Conservation (phyloP, 2,329 filamentous ascomycete species). For the Blastomyces parvus region DNA sequence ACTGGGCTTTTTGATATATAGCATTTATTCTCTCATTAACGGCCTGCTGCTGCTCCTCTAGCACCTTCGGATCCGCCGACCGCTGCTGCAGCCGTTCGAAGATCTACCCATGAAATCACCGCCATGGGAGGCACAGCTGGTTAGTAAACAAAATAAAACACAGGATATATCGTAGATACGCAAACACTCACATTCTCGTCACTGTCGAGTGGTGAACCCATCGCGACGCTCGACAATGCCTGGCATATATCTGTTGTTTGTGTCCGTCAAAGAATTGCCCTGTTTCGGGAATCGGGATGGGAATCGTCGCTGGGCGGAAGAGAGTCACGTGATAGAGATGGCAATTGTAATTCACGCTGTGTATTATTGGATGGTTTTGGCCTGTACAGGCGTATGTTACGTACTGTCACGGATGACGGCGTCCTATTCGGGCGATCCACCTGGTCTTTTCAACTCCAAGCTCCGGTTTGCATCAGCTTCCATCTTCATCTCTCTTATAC, state of each 20-base stretch:
- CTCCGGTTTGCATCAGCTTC: not conserved
- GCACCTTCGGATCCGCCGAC: conserved; percentile 49
- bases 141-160: conserved; percentile 7
- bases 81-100: conserved; percentile 37
- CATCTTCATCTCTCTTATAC: not conserved
- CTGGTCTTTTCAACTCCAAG: not conserved
- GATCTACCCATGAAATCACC: conserved; percentile 21
- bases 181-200: conserved; percentile 35
- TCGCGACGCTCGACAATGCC: conserved; percentile 31
- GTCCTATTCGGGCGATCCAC: not conserved
- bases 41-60: conserved; percentile 51
- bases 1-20: conserved; percentile 54
- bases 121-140: not conserved
- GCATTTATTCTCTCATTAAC: conserved; percentile 49
- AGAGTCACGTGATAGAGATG: not conserved
- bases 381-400: not conserved
- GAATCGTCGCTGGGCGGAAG: not conserved
- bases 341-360: too few relatives aligned
- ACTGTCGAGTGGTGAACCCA: conserved; percentile 35
- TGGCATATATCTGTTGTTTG: not conserved
- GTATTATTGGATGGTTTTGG: not conserved
- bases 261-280: not conserved
- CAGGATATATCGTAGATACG: not conserved
- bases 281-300: not conserved
- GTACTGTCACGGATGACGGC: not conserved